Base-by-base conservation (phyloP, 1,284 basidiomycete species). In the Pseudozyma sp. region DNA sequence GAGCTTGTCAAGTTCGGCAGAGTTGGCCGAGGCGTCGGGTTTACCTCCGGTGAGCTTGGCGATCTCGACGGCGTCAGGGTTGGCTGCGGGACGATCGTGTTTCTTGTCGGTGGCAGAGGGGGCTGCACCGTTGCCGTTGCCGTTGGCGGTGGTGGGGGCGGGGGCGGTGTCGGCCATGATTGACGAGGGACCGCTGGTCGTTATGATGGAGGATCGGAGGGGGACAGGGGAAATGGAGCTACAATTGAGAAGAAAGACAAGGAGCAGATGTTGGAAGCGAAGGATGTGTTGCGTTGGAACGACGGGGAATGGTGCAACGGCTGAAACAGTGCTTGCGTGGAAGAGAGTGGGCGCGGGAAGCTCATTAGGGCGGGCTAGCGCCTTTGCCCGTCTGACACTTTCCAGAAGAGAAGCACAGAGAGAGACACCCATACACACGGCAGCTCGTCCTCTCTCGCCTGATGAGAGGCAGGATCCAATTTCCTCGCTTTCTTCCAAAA, bases 41-140 rank as follows among this genome's bases (percentile, higher is more conserved):
- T 78, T 80, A 17, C 82, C 82, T 13, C 82, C 82, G 3, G 80
- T 39, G 11, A 73, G 75, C 68, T 83, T 83, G 59, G 53, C 78
- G 39, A 83, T 80, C 30, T 76, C 75, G 56, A 84, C 78, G 37
- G 72, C 72, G 44, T 71, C 64, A 42, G 68, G 72, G 64, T 71
- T 75, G 47, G 55, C 59, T 7, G 67, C 59, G 16, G 72, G 72
- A 9, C 72, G 71, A 24, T 74, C 63, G 55, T 69, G 63, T 30
- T 50, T 58, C 62, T 69, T 67, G 9, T 57, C 47, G 34, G 40
- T 34, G 30, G 31, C 53, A 24, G 42, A 51, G 42, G 37, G 47
- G 17, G 47, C 53, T 35, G 54, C 49, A 37, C 55, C 50, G 34
- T 48, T 51, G 67, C 55, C 50, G 34, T 48, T 51, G 67, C n/a